Base-by-base conservation (phyloP, 2,329 filamentous ascomycete genomes). In the Calonectria montana region DNA sequence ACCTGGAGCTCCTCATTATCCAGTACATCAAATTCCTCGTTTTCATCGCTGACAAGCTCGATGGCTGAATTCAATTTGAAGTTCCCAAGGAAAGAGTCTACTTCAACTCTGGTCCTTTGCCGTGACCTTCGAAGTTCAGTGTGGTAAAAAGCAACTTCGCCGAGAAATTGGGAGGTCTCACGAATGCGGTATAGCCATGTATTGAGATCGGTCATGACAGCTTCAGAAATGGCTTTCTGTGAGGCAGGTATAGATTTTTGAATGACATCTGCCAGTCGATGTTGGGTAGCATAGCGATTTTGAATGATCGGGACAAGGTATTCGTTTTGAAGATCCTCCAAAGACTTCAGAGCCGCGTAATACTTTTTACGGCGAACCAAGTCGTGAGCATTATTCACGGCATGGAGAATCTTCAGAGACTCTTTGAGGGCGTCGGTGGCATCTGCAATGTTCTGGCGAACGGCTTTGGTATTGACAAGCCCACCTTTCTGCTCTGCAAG, bases 1-100 rank as follows among this genome's bases (percentile, higher is more conserved):
- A 98, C 95, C 80, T 97, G 94, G 1, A 98, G 89, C 76, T 98
- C 96, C 69, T 99, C 97, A 76, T 98, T 98, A 81, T 98, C 94
- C 37, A 99, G 86, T 10, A 98, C 92, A 81, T 99, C 96, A 79
- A 97, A 98, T 81, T 99, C 97, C 80, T 98, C 96, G 70, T 91
- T 94, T 84, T 99, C 97, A 77, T 99, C 97, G 53, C 95, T 96
- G 8, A 98, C 96, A 55, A 98, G 88, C 83, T 99, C 97, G 75
- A 98, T 97, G 2, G 97, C 93, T 10, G 97, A 98, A 82, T 98
- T 99, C 35, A 99, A 86, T 81, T 94, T 97, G 86, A 98, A 98
- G 76, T 94, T 93, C 39, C 89, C 88, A 50, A 98, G 87, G 75
- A 94, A 95, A 0, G 91, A 87, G 72, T 95, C 92, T 23, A 91